Evolutionary conservation across 2,329 filamentous ascomycete genomes (phyloP).

Genomic region (Orbilia javanica): DNA sequence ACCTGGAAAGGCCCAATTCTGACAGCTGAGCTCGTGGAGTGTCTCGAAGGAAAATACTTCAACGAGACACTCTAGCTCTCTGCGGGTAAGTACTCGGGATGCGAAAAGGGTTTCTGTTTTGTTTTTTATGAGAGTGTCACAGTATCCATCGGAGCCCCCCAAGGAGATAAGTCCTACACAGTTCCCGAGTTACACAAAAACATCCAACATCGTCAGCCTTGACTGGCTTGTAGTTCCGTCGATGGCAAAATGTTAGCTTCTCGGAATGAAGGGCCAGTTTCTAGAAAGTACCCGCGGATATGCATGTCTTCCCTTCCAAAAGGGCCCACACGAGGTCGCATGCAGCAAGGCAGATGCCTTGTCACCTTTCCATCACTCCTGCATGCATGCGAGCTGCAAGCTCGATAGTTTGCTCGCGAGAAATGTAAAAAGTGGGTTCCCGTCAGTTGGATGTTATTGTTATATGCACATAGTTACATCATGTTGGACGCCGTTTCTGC

Average conservation of each 20-base stretch:
- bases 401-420: constrained; percentile 29
- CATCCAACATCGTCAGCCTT: not conserved
- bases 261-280: constrained; percentile 26
- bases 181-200: constrained; percentile 13
- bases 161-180: not conserved
- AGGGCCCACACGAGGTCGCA: constrained; percentile 42
- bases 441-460: constrained; percentile 6
- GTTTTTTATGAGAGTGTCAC: not conserved
- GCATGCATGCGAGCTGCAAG: constrained; percentile 45
- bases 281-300: constrained; percentile 55
- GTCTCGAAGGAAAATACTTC: not conserved
- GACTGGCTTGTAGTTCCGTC: not conserved
- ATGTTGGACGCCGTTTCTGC: not conserved
- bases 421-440: constrained; percentile 24
- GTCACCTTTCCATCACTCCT: constrained; percentile 42
- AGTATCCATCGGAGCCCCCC: not conserved
- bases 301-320: constrained; percentile 32
- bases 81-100: not conserved
- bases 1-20: constrained; percentile 9
- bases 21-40: constrained; percentile 29
- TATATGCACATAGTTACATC: constrained; percentile 20
- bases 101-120: not conserved
- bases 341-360: constrained; percentile 50
- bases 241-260: constrained; percentile 5
- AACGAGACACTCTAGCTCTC: not conserved